Evolutionary conservation across 2,329 filamentous ascomycete species (phyloP).

Genomic region (Xylariaceae sp.): DNA sequence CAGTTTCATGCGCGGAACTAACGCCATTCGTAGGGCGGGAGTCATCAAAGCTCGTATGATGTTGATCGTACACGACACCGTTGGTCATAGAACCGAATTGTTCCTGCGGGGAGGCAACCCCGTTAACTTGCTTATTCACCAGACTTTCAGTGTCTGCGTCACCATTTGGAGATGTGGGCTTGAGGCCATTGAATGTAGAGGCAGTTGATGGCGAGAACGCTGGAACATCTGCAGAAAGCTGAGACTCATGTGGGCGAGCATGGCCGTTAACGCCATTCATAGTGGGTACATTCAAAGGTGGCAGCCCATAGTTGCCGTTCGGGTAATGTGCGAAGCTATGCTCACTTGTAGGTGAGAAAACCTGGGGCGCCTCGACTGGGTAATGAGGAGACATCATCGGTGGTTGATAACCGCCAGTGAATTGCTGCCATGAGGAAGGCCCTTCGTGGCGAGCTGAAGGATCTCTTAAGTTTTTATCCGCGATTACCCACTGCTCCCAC

Average conservation of each 20-base stretch:
- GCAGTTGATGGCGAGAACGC: slow-evolving; percentile 60
- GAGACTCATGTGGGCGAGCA: slow-evolving; percentile 49
- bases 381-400: slow-evolving; percentile 38
- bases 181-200: slow-evolving; percentile 24
- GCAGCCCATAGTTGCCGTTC: slow-evolving; percentile 41
- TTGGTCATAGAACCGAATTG: slow-evolving; percentile 4
- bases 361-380: slow-evolving; percentile 33
- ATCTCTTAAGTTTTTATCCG: slow-evolving; percentile 74
- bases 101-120: slow-evolving; percentile 7
- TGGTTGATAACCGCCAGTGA: slow-evolving; percentile 22
- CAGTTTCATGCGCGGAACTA: slow-evolving; percentile 1
- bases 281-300: slow-evolving; percentile 26
- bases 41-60: not conserved
- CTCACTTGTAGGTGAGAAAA: slow-evolving; percentile 42
- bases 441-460: slow-evolving; percentile 77
- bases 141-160: not conserved
- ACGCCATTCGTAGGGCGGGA: slow-evolving; percentile 20
- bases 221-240: slow-evolving; percentile 67
- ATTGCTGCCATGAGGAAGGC: slow-evolving; percentile 49
- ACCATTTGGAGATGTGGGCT: slow-evolving; percentile 9
- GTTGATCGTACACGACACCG: slow-evolving; percentile 7
- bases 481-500: slow-evolving; percentile 78
- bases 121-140: slow-evolving; percentile 15
- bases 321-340: slow-evolving; percentile 42
- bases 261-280: slow-evolving; percentile 39